Evolutionary conservation across 2,329 filamentous ascomycete genomes (phyloP).

Genomic region (Cytospora schulzeri): DNA sequence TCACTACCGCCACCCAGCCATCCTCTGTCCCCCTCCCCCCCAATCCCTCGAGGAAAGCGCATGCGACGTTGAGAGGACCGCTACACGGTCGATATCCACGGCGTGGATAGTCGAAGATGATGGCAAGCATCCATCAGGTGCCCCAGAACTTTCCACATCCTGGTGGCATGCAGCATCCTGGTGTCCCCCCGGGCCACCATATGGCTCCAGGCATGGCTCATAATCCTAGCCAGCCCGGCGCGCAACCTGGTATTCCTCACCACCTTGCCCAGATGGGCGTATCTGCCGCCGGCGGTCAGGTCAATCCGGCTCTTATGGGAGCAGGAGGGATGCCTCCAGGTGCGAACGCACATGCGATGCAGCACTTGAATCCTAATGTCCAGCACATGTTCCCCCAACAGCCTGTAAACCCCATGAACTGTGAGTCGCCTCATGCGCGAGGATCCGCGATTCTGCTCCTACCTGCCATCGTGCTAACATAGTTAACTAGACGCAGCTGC

Average conservation of each 20-base stretch:
- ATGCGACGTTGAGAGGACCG: constrained; percentile 50
- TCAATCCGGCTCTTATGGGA: constrained; percentile 75
- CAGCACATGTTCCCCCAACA: constrained; percentile 63
- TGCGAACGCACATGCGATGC: constrained; percentile 69
- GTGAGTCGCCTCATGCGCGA: constrained; percentile 33
- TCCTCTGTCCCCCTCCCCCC: not conserved
- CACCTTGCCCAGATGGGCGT: constrained; percentile 69
- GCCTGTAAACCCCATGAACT: constrained; percentile 45
- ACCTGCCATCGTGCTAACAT: constrained; percentile 30
- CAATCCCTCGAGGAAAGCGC: constrained; percentile 36
- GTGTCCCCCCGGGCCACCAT: constrained; percentile 66
- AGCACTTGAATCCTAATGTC: constrained; percentile 67
- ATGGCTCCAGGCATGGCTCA: constrained; percentile 66
- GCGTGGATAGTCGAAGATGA: constrained; percentile 67
- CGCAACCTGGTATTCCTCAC: constrained; percentile 66
- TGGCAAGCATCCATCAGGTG: constrained; percentile 59
- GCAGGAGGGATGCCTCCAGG: constrained; percentile 67
- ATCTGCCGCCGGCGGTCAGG: constrained; percentile 70
- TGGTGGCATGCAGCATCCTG: constrained; percentile 71
- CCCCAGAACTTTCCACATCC: constrained; percentile 66
- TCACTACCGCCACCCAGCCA: constrained; percentile 3
- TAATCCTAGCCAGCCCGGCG: constrained; percentile 70
- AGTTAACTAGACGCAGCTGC: constrained; percentile 29
- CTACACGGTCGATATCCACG: constrained; percentile 58
- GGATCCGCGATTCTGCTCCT: not conserved